phyloP scores from a whole-genome alignment of 73 alveolate genomes.

The Halteria grandinella region DNA sequence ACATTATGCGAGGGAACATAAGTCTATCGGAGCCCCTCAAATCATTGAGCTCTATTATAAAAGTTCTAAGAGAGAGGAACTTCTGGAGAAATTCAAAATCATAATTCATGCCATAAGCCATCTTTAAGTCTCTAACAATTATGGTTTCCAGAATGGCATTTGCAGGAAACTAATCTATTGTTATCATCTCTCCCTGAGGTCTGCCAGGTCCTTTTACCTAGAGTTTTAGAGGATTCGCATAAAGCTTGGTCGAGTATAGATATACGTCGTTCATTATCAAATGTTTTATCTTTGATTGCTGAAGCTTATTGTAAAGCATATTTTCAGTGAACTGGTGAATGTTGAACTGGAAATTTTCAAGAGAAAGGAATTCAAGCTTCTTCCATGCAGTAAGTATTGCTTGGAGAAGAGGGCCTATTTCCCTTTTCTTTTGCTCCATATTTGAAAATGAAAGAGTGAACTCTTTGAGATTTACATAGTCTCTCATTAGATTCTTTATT shows the following conservation, averaged over 20 bases:
- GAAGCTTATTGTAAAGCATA: conserved; percentile 11
- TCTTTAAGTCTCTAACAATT: conserved; percentile 14
- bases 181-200: background rate
- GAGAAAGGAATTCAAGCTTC: conserved; percentile 1
- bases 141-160: conserved; percentile 24
- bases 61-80: background rate
- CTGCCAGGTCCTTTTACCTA: background rate
- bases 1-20: no score
- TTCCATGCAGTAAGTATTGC: conserved; percentile 6
- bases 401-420: background rate
- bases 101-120: conserved; percentile 35
- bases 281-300: background rate
- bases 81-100: conserved; percentile 18
- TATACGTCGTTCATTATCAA: conserved; percentile 15
- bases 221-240: conserved; percentile 19
- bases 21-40: conserved; percentile 38
- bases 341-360: conserved; percentile 31
- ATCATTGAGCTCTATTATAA: conserved; percentile 22
- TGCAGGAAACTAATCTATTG: background rate
- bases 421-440: conserved; percentile 2
- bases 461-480: background rate
- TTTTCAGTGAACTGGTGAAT: conserved; percentile 11
- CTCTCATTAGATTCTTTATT: conserved; percentile 8
- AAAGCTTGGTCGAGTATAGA: conserved; percentile 19
- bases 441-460: conserved; percentile 2